Conservation (phyloP, 805 yeast genomes). For the Starmerella vitae region DNA sequence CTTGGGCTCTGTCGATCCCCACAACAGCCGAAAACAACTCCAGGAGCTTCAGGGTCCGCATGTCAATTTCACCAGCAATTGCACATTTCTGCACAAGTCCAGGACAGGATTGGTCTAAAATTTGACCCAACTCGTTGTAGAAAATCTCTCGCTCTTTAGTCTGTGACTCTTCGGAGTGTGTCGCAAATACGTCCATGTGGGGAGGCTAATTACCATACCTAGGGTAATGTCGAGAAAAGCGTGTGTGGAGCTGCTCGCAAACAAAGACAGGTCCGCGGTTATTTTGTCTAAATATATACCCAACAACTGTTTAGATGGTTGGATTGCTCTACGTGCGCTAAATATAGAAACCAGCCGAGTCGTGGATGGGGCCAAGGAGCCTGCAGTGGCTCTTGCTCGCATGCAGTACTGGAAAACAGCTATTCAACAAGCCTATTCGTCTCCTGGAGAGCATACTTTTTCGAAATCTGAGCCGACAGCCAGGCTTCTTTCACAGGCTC, state of each 20-base stretch:
- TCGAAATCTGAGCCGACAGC: conserved; percentile 36
- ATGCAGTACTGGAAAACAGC: conserved; percentile 65
- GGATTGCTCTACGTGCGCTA: conserved; percentile 51
- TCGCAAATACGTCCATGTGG: too few relatives aligned
- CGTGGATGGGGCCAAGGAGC: conserved; percentile 30
- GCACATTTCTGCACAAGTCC: too few relatives aligned
- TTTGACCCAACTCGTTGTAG: too few relatives aligned
- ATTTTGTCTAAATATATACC: conserved; percentile 60
- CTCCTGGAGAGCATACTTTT: background rate
- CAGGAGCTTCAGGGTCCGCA: too few relatives aligned
- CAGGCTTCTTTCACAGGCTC: conserved; percentile 41
- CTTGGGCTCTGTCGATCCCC: too few relatives aligned
- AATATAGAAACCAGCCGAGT: conserved; percentile 49
- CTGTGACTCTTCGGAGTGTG: too few relatives aligned
- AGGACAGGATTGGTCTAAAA: too few relatives aligned
- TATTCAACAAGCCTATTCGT: conserved; percentile 26
- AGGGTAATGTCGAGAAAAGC: conserved; percentile 32
- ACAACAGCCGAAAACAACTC: too few relatives aligned
- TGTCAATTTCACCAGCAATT: too few relatives aligned
- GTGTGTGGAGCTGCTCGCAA: conserved; percentile 33
- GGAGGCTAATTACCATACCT: too few relatives aligned
- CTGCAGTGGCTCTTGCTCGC: conserved; percentile 33
- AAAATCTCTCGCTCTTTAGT: too few relatives aligned
- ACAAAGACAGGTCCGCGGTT: conserved; percentile 48
- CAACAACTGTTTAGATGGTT: conserved; percentile 40